Base-by-base conservation (phyloP, 2,329 filamentous ascomycete genomes). In the Triangularia setosa region DNA sequence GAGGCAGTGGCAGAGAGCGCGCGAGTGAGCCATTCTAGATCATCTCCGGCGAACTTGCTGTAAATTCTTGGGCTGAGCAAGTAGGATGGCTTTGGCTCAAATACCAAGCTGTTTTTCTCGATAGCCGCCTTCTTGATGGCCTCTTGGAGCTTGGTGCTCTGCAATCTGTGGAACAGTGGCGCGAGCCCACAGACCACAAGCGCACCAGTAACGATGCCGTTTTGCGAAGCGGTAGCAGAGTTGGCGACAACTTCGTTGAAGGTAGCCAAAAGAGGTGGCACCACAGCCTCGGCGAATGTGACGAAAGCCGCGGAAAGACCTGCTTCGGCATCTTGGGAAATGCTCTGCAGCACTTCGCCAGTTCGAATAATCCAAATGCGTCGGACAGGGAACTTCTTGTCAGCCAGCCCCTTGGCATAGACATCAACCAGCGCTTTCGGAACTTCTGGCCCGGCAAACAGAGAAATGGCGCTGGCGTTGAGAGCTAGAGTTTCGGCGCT, bases 21-120 rank as follows among this genome's bases (percentile, higher is more conserved):
- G 68, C 87, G 85, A 52, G 88, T 80, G 60, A 91, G 84, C 91
- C 95, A 97, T 61, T 80, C 81, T 21, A 93, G 80, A 71, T 99
- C 95, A 61, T 93, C 90, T 63, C 90, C 87, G 0, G 82, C 78
- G 1, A 84, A 82, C 24, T 97, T 97, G 40, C 89, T 88, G 77
- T 95, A 98, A 4, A 97, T 86, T 66, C 91, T 90, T 33, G 90
- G 84, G 72, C 91, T 97, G 5, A 98, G 82, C 21, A 98, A 80
- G 75, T 96, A 95, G 0, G 94, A 96, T 14, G 91, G 88, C 74
- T 96, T 97, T 0, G 91, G 88, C n/a, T 89, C 87, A 40, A 88
- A 76, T 1, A 83, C 82, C 65, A 96, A 81, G 11, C 87, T 86
- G 70, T 92, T 87, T 58, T 87, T 84, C 24, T 84, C 75, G 25